Evolutionary conservation across 306 rosid species (phyloP).

Genomic region (Albizia julibrissin): DNA sequence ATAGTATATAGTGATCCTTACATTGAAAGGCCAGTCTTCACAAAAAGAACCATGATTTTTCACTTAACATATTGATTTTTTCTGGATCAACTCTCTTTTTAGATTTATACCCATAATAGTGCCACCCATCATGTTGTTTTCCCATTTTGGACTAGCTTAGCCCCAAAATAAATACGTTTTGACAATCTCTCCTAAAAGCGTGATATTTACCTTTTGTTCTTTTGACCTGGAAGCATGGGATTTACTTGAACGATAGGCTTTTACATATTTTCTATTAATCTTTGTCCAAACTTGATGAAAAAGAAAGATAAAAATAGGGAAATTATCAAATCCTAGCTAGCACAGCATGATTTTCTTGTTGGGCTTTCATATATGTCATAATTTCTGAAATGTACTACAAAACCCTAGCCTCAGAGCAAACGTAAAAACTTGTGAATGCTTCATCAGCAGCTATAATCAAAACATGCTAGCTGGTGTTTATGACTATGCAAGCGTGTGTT

Average conservation of each 20-base stretch:
- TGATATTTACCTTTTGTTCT: too few relatives aligned
- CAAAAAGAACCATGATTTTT: fast-evolving
- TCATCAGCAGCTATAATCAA: constrained; percentile 22
- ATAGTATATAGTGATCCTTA: too few relatives aligned
- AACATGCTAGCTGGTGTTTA: constrained; percentile 44
- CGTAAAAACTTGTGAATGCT: constrained; percentile 29
- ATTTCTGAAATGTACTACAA: neutral
- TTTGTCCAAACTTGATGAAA: neutral
- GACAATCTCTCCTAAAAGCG: neutral
- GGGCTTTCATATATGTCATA: neutral
- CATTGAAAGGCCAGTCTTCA: too few relatives aligned
- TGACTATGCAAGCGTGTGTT: constrained; percentile 11
- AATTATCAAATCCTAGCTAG: neutral
- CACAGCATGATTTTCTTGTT: neutral
- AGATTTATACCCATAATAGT: too few relatives aligned
- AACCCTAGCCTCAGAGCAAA: constrained; percentile 1
- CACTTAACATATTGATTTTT: too few relatives aligned
- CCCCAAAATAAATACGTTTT: too few relatives aligned
- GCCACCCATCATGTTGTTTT: too few relatives aligned
- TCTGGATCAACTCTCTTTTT: too few relatives aligned
- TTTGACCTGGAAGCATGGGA: too few relatives aligned
- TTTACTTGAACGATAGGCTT: neutral
- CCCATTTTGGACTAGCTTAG: too few relatives aligned
- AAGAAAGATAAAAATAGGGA: neutral
- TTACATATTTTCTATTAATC: neutral